Percentiles rank a stretch among this genome's conserved stretches.
These are phyloP conservation scores for Cordyceps pruinosa DNA, from an alignment of 2,329 filamentous ascomycete species.

Conservation along the genomic window DNA sequence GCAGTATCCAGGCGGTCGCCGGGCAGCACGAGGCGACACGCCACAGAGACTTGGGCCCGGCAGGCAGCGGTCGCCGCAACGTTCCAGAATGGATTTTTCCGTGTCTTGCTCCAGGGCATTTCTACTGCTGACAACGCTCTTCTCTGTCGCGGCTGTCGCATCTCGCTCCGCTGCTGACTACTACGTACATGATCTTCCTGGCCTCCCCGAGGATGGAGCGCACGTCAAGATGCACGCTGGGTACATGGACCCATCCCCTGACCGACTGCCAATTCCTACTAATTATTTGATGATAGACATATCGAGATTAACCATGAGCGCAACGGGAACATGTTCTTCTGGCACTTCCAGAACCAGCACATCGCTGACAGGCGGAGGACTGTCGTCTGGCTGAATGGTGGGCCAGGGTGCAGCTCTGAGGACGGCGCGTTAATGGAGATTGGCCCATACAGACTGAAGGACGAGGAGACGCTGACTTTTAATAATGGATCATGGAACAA, in stretches of 20 bases:
- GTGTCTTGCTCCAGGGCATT: background rate
- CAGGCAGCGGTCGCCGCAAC: too few species aligned
- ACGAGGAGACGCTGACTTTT: conserved; percentile 62
- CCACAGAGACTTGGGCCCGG: background rate
- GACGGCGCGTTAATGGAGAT: conserved; percentile 95
- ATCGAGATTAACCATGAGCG: background rate
- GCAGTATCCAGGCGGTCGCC: background rate
- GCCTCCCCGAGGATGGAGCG: background rate
- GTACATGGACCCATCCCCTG: background rate
- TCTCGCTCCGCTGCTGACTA: background rate
- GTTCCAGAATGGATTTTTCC: background rate
- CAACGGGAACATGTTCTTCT: background rate
- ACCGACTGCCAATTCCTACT: background rate
- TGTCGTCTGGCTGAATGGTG: conserved; percentile 57
- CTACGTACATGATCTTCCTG: background rate
- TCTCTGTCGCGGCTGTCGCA: background rate
- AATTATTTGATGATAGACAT: conserved; percentile 31
- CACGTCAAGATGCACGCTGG: background rate
- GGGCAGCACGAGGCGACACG: background rate
- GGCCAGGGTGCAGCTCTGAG: conserved; percentile 93
- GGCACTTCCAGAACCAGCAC: background rate
- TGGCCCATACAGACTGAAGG: conserved; percentile 80
- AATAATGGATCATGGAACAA: conserved; percentile 98
- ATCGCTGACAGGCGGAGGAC: background rate
- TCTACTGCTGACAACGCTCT: background rate